phyloP scores from a whole-genome alignment of 495 filamentous ascomycete genomes.

The Daldinia bambusicola region DNA sequence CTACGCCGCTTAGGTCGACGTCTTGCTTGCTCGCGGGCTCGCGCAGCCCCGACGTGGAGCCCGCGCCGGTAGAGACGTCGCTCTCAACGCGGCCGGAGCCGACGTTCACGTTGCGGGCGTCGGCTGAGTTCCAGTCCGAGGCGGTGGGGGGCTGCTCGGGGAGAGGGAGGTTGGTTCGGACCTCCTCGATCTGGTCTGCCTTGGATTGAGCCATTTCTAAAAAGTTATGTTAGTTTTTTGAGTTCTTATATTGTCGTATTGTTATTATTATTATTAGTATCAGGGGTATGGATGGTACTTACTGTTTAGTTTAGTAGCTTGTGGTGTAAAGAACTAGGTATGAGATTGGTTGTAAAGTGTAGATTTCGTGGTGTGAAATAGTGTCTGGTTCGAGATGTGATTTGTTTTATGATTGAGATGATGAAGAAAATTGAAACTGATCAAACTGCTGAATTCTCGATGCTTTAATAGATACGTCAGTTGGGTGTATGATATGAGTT shows the following conservation, averaged over 20 bases:
- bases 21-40: constrained; percentile 69
- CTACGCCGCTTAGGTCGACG: constrained; percentile 60
- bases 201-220: constrained; percentile 62
- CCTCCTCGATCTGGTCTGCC: constrained; percentile 69
- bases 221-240: not conserved
- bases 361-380: not conserved
- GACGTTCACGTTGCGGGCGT: constrained; percentile 73
- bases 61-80: constrained; percentile 64
- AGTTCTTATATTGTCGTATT: not conserved
- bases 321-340: not conserved
- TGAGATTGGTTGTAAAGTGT: not conserved
- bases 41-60: constrained; percentile 63
- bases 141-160: constrained; percentile 77
- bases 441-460: not conserved
- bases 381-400: not conserved
- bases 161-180: constrained; percentile 76
- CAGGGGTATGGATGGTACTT: constrained; percentile 3
- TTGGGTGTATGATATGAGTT: constrained; percentile 26
- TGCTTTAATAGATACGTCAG: constrained; percentile 34
- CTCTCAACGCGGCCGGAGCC: constrained; percentile 66
- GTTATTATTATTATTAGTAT: constrained; percentile 3
- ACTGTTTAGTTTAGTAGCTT: constrained; percentile 15
- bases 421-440: not conserved
- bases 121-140: constrained; percentile 78
- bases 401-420: not conserved